phyloP scores from a whole-genome alignment of 768 basidiomycete species.

The Cantharellus anzutake region DNA sequence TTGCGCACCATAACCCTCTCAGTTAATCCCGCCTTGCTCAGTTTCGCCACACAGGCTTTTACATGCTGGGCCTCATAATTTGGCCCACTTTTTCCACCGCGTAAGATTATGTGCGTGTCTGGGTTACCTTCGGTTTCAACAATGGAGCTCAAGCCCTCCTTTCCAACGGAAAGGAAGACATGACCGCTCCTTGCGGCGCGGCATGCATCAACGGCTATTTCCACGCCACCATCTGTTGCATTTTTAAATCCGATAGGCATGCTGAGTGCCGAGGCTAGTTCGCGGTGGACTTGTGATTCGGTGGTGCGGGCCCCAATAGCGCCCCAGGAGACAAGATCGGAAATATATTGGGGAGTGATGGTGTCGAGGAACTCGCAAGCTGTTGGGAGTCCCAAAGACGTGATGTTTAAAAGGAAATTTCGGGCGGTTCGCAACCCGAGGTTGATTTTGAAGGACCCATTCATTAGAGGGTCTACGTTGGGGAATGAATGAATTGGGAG shows the following conservation, averaged over 20 bases:
- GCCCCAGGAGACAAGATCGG: conserved; percentile 87
- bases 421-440: conserved; percentile 82
- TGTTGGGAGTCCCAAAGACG: conserved; percentile 76
- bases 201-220: conserved; percentile 89
- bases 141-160: conserved; percentile 87
- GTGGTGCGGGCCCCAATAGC: conserved; percentile 91
- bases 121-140: conserved; percentile 93
- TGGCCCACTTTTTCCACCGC: conserved; percentile 77
- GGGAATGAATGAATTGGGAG: not conserved
- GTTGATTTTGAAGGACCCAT: conserved; percentile 85
- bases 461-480: conserved; percentile 58
- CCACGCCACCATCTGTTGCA: conserved; percentile 82
- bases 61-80: conserved; percentile 75
- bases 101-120: conserved; percentile 84
- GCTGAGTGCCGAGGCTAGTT: conserved; percentile 69
- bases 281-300: conserved; percentile 80
- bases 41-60: conserved; percentile 48
- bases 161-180: conserved; percentile 92
- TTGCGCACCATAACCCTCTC: conserved; percentile 68
- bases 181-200: conserved; percentile 79
- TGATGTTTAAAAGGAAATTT: conserved; percentile 68
- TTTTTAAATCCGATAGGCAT: conserved; percentile 99
- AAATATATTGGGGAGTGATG: conserved; percentile 71
- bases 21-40: conserved; percentile 58
- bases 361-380: conserved; percentile 94